A percentile compares a stretch with the other conserved stretches of the same genome.
Evolutionary conservation across 192 early-diverging fungal genomes (phyloP).

Genomic region (Helicostylum pulchrum): DNA sequence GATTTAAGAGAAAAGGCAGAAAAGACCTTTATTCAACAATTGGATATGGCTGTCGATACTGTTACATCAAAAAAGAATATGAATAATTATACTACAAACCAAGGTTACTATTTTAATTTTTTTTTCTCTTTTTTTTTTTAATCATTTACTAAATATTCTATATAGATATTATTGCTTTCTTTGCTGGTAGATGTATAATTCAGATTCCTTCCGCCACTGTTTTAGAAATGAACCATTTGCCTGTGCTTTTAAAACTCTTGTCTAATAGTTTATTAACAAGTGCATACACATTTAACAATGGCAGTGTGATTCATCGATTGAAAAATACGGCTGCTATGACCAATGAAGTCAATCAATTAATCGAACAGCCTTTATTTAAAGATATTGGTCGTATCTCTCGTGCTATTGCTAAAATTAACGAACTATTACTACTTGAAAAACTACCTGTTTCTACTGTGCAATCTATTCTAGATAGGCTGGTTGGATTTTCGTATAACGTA

Average conservation of each 20-base stretch:
- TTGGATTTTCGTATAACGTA: constrained; percentile 20
- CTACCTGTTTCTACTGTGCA: not conserved
- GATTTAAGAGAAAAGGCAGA: not conserved
- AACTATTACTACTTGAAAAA: constrained; percentile 13
- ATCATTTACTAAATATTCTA: too few species aligned
- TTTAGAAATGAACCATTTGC: not conserved
- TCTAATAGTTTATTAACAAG: constrained; percentile 17
- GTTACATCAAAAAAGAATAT: not conserved
- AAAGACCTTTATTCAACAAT: constrained; percentile 1
- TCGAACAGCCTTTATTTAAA: constrained; percentile 22
- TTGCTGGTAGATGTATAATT: constrained; percentile 28
- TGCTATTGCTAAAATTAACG: constrained; percentile 22
- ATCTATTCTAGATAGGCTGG: constrained; percentile 12
- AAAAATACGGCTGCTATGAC: not conserved
- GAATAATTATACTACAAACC: not conserved
- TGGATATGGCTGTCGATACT: constrained; percentile 2
- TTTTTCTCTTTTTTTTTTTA: not conserved
- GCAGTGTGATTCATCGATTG: constrained; percentile 6
- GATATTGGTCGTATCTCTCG: constrained; percentile 35
- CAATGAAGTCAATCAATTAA: not conserved
- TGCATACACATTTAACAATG: constrained; percentile 22
- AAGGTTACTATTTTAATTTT: constrained; percentile 16
- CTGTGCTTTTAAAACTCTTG: constrained; percentile 7
- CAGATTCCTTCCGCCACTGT: constrained; percentile 2
- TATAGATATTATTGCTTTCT: constrained; percentile 15